phyloP scores from a whole-genome alignment of 495 filamentous ascomycete genomes.

The Podospora australis region DNA sequence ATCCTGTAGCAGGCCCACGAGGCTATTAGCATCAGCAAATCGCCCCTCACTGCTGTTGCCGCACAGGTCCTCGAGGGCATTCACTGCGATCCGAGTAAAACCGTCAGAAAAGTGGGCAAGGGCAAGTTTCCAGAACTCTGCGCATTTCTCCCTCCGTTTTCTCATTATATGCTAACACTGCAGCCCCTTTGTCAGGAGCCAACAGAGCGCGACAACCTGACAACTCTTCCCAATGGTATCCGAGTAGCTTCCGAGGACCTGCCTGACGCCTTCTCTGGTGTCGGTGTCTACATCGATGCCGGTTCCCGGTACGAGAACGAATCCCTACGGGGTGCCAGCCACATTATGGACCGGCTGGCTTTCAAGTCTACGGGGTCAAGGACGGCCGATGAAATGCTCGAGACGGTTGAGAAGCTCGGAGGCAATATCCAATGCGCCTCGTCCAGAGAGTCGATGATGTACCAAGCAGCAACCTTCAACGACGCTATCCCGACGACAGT shows the following conservation, averaged over 20 bases:
- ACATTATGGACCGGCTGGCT: conserved; percentile 91
- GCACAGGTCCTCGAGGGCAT: too few relatives aligned
- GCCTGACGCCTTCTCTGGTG: conserved; percentile 88
- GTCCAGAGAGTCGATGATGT: conserved; percentile 94
- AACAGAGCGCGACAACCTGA: conserved; percentile 79
- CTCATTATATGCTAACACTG: conserved; percentile 4
- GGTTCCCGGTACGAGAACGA: conserved; percentile 92
- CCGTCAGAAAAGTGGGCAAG: conserved; percentile 4
- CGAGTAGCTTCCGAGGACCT: conserved; percentile 93
- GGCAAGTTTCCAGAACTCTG: conserved; percentile 6
- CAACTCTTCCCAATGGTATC: conserved; percentile 85
- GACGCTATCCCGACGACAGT: conserved; percentile 76
- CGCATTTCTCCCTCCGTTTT: neutral
- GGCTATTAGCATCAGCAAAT: too few relatives aligned
- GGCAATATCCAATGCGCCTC: conserved; percentile 96
- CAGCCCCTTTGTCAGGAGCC: conserved; percentile 57
- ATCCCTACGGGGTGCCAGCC: conserved; percentile 80
- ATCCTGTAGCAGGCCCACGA: conserved; percentile 21
- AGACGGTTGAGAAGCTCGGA: conserved; percentile 76
- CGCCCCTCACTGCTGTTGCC: too few relatives aligned
- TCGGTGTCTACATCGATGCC: conserved; percentile 95
- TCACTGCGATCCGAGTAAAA: neutral
- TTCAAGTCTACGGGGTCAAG: conserved; percentile 85
- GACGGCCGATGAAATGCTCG: conserved; percentile 77
- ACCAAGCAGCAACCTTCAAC: conserved; percentile 98